Conservation (phyloP, 2,329 filamentous ascomycete genomes). For the Arthrobotrys musiformis region DNA sequence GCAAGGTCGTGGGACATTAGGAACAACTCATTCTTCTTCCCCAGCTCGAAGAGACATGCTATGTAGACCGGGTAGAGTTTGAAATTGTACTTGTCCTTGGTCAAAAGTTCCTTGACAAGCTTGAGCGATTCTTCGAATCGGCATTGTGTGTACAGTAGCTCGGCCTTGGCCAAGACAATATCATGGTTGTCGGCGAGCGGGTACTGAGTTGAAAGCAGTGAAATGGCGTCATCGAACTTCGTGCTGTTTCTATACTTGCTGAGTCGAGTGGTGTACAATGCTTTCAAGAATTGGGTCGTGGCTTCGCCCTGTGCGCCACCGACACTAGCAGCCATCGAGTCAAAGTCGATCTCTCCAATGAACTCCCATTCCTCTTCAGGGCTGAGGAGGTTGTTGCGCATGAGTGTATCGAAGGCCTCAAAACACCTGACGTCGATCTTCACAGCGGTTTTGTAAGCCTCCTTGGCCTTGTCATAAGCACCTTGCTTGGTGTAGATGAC, state of each 20-base stretch:
- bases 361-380: constrained; percentile 92
- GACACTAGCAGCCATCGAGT: constrained; percentile 74
- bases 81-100: constrained; percentile 88
- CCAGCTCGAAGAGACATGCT: constrained; percentile 87
- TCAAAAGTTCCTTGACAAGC: constrained; percentile 84
- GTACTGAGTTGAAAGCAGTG: constrained; percentile 93
- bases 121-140: constrained; percentile 86
- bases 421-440: constrained; percentile 98
- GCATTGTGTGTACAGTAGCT: constrained; percentile 93
- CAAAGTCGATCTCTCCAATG: constrained; percentile 88
- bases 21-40: constrained; percentile 87
- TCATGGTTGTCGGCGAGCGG: constrained; percentile 86
- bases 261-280: constrained; percentile 93
- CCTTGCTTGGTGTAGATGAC: constrained; percentile 97
- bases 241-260: constrained; percentile 93
- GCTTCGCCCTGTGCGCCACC: constrained; percentile 70
- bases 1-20: constrained; percentile 91
- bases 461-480: constrained; percentile 94
- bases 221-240: constrained; percentile 84
- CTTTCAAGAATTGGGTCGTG: constrained; percentile 91
- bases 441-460: constrained; percentile 98
- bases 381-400: constrained; percentile 92
- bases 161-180: constrained; percentile 86
- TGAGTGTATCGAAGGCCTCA: constrained; percentile 96
- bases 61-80: constrained; percentile 88